Conservation (phyloP, 2,329 filamentous ascomycete genomes). For the Alternaria incomplexa region DNA sequence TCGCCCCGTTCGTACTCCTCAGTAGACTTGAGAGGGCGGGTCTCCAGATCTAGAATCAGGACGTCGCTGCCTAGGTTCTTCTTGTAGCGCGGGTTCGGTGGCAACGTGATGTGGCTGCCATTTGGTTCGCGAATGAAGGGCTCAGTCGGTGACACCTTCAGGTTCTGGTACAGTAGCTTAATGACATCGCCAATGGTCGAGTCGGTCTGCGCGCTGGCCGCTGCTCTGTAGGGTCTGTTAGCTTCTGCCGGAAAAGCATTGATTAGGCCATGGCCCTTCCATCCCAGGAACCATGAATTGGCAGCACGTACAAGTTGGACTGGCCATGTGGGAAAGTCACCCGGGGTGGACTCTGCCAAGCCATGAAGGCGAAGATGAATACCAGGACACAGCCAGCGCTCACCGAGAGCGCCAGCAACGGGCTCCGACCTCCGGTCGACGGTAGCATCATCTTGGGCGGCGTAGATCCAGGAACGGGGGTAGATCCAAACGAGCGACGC, state of each 20-base stretch:
- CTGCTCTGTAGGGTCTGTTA: slow-evolving; percentile 29
- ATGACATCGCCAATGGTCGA: slow-evolving; percentile 42
- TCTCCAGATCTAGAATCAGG: slow-evolving; percentile 46
- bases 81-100: slow-evolving; percentile 38
- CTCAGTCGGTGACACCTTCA: slow-evolving; percentile 36
- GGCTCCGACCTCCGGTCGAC: slow-evolving; percentile 38
- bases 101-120: slow-evolving; percentile 38
- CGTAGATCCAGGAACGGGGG: slow-evolving; percentile 5
- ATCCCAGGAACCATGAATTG: not conserved
- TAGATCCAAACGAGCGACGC: slow-evolving; percentile 15
- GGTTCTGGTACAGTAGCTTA: slow-evolving; percentile 38
- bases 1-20: slow-evolving; percentile 38
- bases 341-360: slow-evolving; percentile 39
- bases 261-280: not conserved
- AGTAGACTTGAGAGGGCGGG: slow-evolving; percentile 41
- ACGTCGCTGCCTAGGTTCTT: slow-evolving; percentile 44
- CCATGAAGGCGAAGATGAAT: slow-evolving; percentile 44
- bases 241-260: slow-evolving; percentile 2
- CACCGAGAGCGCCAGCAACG: slow-evolving; percentile 39
- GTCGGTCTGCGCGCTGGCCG: slow-evolving; percentile 26
- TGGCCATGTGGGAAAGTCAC: slow-evolving; percentile 29
- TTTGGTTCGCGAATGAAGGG: slow-evolving; percentile 41
- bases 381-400: slow-evolving; percentile 39
- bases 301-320: slow-evolving; percentile 34
- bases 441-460: slow-evolving; percentile 38